phyloP scores from a whole-genome alignment of 495 filamentous ascomycete genomes.

The Venustampulla echinocandica region DNA sequence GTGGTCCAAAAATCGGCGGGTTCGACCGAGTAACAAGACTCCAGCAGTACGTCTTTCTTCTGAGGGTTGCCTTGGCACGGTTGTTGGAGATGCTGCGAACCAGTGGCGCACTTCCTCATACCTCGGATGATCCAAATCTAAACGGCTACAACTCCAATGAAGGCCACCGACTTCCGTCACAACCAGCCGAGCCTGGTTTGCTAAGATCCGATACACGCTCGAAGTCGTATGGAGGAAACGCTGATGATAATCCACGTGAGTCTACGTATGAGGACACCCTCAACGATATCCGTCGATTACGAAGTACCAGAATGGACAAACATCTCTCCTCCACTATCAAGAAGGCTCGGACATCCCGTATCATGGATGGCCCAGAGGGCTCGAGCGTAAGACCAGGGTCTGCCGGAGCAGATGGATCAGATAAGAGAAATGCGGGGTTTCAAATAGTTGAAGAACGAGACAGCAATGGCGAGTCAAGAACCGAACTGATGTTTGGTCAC shows the following conservation, averaged over 20 bases:
- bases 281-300: slow-evolving; percentile 82
- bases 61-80: slow-evolving; percentile 84
- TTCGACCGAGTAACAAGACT: slow-evolving; percentile 69
- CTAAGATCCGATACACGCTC: slow-evolving; percentile 62
- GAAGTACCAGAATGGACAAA: slow-evolving; percentile 89
- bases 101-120: slow-evolving; percentile 68
- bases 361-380: slow-evolving; percentile 86
- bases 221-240: slow-evolving; percentile 59
- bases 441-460: slow-evolving; percentile 86
- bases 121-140: slow-evolving; percentile 68
- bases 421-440: slow-evolving; percentile 47
- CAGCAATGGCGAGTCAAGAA: slow-evolving; percentile 58
- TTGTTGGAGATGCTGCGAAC: slow-evolving; percentile 77
- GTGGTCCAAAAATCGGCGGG: slow-evolving; percentile 41
- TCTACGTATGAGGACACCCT: slow-evolving; percentile 92
- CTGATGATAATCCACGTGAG: slow-evolving; percentile 48
- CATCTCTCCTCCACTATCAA: slow-evolving; percentile 85
- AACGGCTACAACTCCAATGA: slow-evolving; percentile 59
- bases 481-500: slow-evolving; percentile 75
- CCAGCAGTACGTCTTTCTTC: slow-evolving; percentile 86
- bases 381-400: slow-evolving; percentile 69
- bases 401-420: slow-evolving; percentile 56
- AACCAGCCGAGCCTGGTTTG: slow-evolving; percentile 35
- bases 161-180: slow-evolving; percentile 46
- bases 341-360: slow-evolving; percentile 80